Base-by-base conservation (phyloP, 352 stramenopile genomes). In the Aphanomyces euteiches region DNA sequence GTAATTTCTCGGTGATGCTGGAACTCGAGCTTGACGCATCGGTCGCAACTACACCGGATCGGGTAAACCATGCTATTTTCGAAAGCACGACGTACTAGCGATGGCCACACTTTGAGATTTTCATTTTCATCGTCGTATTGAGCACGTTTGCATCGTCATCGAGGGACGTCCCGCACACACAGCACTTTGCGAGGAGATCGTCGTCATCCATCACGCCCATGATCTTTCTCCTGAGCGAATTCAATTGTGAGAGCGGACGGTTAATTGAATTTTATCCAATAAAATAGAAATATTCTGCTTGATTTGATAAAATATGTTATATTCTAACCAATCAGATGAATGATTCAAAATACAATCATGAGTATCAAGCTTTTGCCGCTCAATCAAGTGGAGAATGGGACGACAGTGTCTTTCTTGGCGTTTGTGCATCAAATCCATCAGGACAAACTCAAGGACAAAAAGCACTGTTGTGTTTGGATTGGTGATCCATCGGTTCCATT, bases 41-140 rank as follows among this genome's bases (percentile, higher is more conserved):
- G 75, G 69, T 95, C 87, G 59, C 87, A 95, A 70, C 87, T 95
- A 64, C 37, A 67, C 2, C 45, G 43, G 10, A n/a, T 34, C 4
- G 10, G 12, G 40, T 50, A n/a, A 63, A 28, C 28, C 2, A 28
- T 28, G 28, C 28, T 28, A 28, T 28, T 34, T 70, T n/a, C 21
- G 48, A 47, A 41, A 3, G 47, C 45, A 47, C 5, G 45, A 88
- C 88, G 72, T 78, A 95, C 88, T 93, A 94, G 76, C 86, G 86
- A 69, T 95, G 88, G 64, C 88, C 86, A 56, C 88, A 95, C 77
- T 95, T 94, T 64, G 88, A 94, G 75, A 95, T 95, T 69, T 93
- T 85, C 83, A 95, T 93, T 76, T 94, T 95, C 88, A 95, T 95
- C 77, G 92, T 93, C 19, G 86, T 95, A 77, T 95, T 95, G 67